Base-by-base conservation (phyloP, 768 basidiomycete genomes). In the Leccinum olivaceopallidum region DNA sequence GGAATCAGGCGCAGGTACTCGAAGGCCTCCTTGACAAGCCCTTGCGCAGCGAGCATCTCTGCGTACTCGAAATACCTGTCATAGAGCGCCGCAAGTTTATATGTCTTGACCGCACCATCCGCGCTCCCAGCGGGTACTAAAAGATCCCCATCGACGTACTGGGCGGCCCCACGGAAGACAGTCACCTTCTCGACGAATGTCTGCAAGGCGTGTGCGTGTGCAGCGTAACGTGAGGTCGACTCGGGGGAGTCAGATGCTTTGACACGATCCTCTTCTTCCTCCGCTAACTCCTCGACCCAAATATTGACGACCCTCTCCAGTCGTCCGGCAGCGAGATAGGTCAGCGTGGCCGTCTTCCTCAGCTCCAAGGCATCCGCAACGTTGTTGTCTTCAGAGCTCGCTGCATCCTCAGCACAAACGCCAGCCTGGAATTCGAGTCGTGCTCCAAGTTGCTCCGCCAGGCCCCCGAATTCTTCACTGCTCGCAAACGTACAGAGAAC, bases 61-160 rank as follows among this genome's bases (percentile, higher is more conserved):
- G 96, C 94, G 67, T 98, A 99, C 74, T 98, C 97, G 69, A 92
- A 87, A 79, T 97, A 98, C 14, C 89, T 84, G 69, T 98, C 95
- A 70, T 99, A 98, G 52, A 99, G 76, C 9, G 79, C 80, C 0
- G 92, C 85, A 18, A 98, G 83, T 75, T 93, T 94, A 81, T 89
- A 98, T 2, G 85, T 79, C 72, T 87, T 83, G 5, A 79, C 75
- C 20, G 56, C 53, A 12, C 55, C 63, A 50, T 83, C 78, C 5
- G 79, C 79, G 28, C 79, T 76, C 5, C 71, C 77, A 1, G 70
- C 70, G 0, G 75, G 61, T 1, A 73, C 66, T 2, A 74, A 70
- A 39, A 98, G 79, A 62, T 95, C 95, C 16, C 76, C 74, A 67
- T 95, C 93, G 63, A 83, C 78, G 71, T 94, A 95, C 14, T 82